These are phyloP conservation scores for Solanum sitiens DNA, from an alignment of 257 asterid genomes.

Conservation along the genomic window DNA sequence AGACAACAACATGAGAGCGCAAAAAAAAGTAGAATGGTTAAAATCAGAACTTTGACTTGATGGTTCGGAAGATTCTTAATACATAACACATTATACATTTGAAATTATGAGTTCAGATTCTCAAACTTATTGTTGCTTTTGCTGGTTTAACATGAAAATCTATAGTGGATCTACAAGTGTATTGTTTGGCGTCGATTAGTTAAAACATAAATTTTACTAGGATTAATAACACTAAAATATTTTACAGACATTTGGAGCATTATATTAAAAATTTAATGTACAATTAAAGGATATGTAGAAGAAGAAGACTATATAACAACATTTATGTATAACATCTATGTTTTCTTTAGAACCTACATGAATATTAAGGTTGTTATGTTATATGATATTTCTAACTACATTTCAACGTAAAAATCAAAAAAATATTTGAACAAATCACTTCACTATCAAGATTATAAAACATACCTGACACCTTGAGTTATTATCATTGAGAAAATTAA, in stretches of 20 bases:
- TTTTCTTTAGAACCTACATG: background rate
- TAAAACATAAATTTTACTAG: background rate
- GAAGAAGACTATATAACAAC: background rate
- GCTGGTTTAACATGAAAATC: background rate
- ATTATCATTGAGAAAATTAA: slow-evolving; percentile 45
- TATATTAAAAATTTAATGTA: no score
- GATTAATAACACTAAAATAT: background rate
- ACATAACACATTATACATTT: background rate
- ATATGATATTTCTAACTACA: no score
- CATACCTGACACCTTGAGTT: background rate
- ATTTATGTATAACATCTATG: no score
- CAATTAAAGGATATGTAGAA: background rate
- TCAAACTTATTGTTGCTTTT: background rate
- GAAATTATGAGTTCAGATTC: background rate
- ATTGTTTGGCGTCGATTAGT: background rate
- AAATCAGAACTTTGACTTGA: background rate
- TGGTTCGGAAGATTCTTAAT: background rate
- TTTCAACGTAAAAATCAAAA: no score
- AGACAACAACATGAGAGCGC: background rate
- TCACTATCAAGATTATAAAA: no score
- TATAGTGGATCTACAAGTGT: no score
- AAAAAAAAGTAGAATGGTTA: background rate
- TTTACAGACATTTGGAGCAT: background rate
- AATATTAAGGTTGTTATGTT: no score
- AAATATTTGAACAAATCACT: no score